Percentiles rank a stretch among this genome's conserved stretches.
phyloP scores from a whole-genome alignment of 352 stramenopile species.

The Halophytophthora polymorphica region DNA sequence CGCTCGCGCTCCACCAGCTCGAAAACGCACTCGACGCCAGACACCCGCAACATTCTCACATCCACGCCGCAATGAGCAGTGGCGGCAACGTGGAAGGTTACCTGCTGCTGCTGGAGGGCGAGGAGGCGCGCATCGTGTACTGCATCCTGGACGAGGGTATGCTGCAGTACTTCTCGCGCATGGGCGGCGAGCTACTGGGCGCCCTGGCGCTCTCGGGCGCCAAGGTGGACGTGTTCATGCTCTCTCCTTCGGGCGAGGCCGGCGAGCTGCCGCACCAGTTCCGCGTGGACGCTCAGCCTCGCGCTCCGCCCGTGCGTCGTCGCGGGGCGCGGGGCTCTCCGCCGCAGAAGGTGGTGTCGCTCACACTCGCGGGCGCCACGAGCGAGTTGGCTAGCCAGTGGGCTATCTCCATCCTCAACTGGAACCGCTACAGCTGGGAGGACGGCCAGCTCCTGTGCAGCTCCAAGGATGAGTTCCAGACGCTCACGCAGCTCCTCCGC shows the following conservation, averaged over 20 bases:
- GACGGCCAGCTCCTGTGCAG: conserved; percentile 76
- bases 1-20: conserved; percentile 1
- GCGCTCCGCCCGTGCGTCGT: conserved; percentile 17
- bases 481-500: conserved; percentile 41
- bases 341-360: conserved; percentile 22
- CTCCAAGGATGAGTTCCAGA: conserved; percentile 61
- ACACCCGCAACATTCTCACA: not conserved
- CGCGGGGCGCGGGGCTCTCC: conserved; percentile 14
- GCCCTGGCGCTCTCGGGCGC: conserved; percentile 63
- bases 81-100: conserved; percentile 84
- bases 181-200: conserved; percentile 60
- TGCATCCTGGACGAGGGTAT: conserved; percentile 84
- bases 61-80: conserved; percentile 23
- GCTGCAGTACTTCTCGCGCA: conserved; percentile 76
- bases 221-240: conserved; percentile 73
- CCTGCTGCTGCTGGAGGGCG: conserved; percentile 62
- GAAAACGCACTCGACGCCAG: not conserved
- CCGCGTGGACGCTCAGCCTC: conserved; percentile 47
- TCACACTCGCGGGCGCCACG: conserved; percentile 55
- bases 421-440: conserved; percentile 85
- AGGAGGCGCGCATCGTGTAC: conserved; percentile 65
- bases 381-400: conserved; percentile 60
- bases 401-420: conserved; percentile 79
- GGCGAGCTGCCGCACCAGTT: conserved; percentile 56
- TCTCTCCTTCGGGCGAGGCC: conserved; percentile 37